These are phyloP conservation scores for Neopestalotiopsis sp. DNA, from an alignment of 2,329 filamentous ascomycete species.

Conservation along the genomic window DNA sequence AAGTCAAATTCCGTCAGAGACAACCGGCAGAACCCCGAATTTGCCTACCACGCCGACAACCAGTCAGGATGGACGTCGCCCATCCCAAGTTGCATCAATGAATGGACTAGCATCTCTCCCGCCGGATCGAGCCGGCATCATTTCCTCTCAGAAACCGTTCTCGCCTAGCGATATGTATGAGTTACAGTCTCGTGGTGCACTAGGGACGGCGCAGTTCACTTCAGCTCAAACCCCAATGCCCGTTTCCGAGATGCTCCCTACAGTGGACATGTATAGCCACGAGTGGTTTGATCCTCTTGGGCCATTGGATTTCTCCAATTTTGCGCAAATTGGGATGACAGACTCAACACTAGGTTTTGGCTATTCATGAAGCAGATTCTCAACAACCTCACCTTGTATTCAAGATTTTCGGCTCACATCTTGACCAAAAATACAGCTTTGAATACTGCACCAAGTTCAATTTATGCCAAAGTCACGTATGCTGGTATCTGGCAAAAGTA, in stretches of 20 bases:
- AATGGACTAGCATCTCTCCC: background rate
- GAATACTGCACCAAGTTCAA: too few species aligned
- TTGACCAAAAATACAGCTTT: background rate
- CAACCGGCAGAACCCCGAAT: background rate
- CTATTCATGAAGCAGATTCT: background rate
- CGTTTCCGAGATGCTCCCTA: background rate
- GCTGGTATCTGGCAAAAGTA: too few species aligned
- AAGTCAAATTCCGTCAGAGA: background rate
- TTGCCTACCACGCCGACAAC: background rate
- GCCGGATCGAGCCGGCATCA: background rate
- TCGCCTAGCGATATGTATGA: background rate
- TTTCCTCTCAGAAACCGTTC: background rate
- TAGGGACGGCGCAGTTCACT: background rate
- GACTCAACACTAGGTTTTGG: conserved; percentile 22
- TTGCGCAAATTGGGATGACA: conserved; percentile 23
- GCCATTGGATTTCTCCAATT: conserved; percentile 27
- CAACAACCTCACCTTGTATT: background rate
- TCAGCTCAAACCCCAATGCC: background rate
- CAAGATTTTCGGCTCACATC: background rate
- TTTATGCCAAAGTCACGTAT: too few species aligned
- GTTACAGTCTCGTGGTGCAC: background rate
- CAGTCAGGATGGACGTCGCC: background rate
- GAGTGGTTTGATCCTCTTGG: conserved; percentile 25
- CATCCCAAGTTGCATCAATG: background rate
- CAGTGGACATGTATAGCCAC: conserved; percentile 13